Evolutionary conservation across 2,329 filamentous ascomycete genomes (phyloP).

Genomic region (Colletotrichum endophyticum): DNA sequence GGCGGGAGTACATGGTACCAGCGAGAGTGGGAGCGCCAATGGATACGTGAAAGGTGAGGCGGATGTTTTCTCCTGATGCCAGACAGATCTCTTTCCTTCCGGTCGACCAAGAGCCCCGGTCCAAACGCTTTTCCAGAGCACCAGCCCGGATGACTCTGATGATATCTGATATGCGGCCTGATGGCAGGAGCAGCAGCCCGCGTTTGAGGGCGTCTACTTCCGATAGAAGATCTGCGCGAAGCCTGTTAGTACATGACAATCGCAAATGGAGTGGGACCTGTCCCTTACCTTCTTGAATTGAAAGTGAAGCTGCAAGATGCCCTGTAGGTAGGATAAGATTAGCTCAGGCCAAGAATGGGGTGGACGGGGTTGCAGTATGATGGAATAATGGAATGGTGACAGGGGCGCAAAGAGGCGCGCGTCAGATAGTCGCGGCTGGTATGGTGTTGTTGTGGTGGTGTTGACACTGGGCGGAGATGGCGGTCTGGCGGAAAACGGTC

Average conservation of each 20-base stretch:
- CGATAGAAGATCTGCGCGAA: constrained; percentile 58
- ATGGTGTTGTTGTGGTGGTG: background rate
- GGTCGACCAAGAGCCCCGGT: background rate
- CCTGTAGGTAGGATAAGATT: constrained; percentile 55
- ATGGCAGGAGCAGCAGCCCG: background rate
- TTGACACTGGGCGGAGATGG: background rate
- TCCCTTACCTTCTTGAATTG: constrained; percentile 91
- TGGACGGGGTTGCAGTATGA: constrained; percentile 20
- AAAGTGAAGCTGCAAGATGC: constrained; percentile 95
- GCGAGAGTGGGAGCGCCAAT: background rate
- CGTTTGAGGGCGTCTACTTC: constrained; percentile 42
- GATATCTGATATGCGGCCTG: constrained; percentile 1
- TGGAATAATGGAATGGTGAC: background rate
- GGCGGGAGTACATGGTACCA: background rate
- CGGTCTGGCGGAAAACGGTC: background rate
- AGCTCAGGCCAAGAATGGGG: constrained; percentile 26
- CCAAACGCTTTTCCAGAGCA: background rate
- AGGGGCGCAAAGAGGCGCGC: constrained; percentile 4
- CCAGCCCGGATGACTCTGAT: background rate
- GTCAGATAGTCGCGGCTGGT: constrained; percentile 13
- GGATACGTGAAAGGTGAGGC: background rate
- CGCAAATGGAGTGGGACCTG: background rate
- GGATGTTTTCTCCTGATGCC: background rate
- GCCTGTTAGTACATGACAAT: constrained; percentile 22
- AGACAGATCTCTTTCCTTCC: background rate